A percentile compares a stretch with the other conserved stretches of the same genome.
Evolutionary conservation across 2,329 filamentous ascomycete genomes (phyloP).

Genomic region (Rugonectria rugulosa): DNA sequence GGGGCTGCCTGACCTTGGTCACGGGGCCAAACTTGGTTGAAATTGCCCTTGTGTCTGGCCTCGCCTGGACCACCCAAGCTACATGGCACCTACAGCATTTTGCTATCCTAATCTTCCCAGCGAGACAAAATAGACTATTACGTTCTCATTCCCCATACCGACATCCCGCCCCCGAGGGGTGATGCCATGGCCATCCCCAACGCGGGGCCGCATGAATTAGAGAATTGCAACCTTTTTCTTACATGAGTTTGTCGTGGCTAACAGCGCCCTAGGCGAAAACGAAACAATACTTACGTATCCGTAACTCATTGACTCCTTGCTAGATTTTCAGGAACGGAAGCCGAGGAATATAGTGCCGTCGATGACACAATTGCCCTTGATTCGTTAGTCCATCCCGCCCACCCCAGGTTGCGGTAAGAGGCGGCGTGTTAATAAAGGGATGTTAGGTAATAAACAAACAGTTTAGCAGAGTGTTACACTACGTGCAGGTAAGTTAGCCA

Average conservation of each 20-base stretch:
- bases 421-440: conserved; percentile 16
- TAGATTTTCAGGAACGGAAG: conserved; percentile 10
- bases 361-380: conserved; percentile 36
- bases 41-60: conserved; percentile 20
- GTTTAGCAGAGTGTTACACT: conserved; percentile 31
- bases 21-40: conserved; percentile 26
- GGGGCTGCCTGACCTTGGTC: conserved; percentile 34
- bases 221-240: neutral
- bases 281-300: conserved; percentile 34
- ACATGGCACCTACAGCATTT: too few relatives aligned
- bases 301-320: conserved; percentile 18
- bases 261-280: neutral
- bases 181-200: conserved; percentile 27
- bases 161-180: conserved; percentile 5
- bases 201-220: conserved; percentile 31
- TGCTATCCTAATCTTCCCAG: too few relatives aligned
- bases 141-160: conserved; percentile 3
- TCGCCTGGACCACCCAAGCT: conserved; percentile 8
- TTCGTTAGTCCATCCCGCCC: conserved; percentile 5
- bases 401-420: conserved; percentile 28
- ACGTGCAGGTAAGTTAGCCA: too few relatives aligned
- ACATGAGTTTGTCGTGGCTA: too few relatives aligned
- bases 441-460: conserved; percentile 18
- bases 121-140: neutral
- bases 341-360: conserved; percentile 26